Evolutionary conservation across 176 grass and related monocot species (phyloP), one percentile per base, ranked within the genome.

Genomic region (Guadua angustifolia): DNA sequence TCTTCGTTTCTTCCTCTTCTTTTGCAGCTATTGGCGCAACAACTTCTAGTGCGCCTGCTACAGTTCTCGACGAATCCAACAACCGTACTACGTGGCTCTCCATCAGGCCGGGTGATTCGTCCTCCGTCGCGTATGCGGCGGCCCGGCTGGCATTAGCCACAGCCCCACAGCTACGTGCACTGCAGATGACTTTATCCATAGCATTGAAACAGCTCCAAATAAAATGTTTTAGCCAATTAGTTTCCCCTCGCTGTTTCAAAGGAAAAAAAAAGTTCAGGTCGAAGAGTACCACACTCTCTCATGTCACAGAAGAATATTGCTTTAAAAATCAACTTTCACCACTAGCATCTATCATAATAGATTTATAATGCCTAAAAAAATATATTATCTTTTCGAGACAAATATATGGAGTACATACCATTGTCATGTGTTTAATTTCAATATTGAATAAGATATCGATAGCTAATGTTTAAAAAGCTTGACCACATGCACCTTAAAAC

Each of bases 1-100:
- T 74, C 81, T 18, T 63, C 19, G 7, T 73, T n/a, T 22, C 44
- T n/a, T 22, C 44, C 13, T 29, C 0, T 40, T 7, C 26, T 58
- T 80, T 80, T 66, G 39, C 39, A 12, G 55, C 33, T 72, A 67
- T 79, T 79, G 69, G 69, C 70, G 59, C 75, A 47, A 36, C 81
- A 84, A 42, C 39, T 51, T 66, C 35, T 11, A 21, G 81, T 50
- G 87, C 82, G 51, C 59, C 87, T 88, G 61, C 75, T 84, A 51
- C 81, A 75, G 75, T 79, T 84, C 87, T 66, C 7, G 67, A 17
- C 75, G 47, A 40, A 73, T 32, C 49, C 68, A 72, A 68, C 75
- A 33, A 42, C 87, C 46, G 1, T n/a, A n/a, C n/a, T n/a, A n/a
- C n/a, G n/a, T 71, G 57, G 45, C 52, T 55, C 11, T 45, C 44